phyloP scores from a whole-genome alignment of 176 grass and related monocot species.

The Luzula sylvatica region DNA sequence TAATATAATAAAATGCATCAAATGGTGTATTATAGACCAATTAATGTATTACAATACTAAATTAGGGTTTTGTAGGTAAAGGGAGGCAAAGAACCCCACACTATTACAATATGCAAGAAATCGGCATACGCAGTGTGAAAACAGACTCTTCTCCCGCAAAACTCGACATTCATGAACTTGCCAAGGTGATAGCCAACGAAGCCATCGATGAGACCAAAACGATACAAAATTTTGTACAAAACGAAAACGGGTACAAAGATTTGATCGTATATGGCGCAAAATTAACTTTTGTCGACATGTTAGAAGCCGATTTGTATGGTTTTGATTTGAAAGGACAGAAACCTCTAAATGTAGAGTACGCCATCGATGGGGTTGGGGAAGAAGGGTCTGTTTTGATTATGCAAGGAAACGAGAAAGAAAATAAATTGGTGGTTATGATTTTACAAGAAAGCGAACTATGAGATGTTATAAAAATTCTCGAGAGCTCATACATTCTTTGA shows the following conservation, averaged over 20 bases:
- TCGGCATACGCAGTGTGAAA: conserved; percentile 33
- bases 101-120: conserved; percentile 51
- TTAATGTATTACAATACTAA: too few species aligned
- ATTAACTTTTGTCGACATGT: conserved; percentile 87
- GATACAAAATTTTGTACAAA: conserved; percentile 28
- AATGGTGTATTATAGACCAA: too few species aligned
- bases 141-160: conserved; percentile 45
- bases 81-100: conserved; percentile 21
- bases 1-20: too few species aligned
- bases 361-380: conserved; percentile 63
- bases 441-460: conserved; percentile 49
- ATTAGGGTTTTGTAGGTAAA: conserved; percentile 23
- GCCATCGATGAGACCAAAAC: conserved; percentile 44
- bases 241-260: conserved; percentile 26
- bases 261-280: conserved; percentile 61
- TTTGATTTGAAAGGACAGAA: conserved; percentile 58
- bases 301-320: conserved; percentile 48
- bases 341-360: conserved; percentile 59
- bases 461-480: conserved; percentile 35
- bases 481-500: too few species aligned
- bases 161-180: conserved; percentile 48
- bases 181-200: conserved; percentile 40
- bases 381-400: conserved; percentile 73
- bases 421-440: conserved; percentile 42
- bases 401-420: conserved; percentile 32